phyloP scores from a whole-genome alignment of 768 basidiomycete species.

The Boletus fagicola region DNA sequence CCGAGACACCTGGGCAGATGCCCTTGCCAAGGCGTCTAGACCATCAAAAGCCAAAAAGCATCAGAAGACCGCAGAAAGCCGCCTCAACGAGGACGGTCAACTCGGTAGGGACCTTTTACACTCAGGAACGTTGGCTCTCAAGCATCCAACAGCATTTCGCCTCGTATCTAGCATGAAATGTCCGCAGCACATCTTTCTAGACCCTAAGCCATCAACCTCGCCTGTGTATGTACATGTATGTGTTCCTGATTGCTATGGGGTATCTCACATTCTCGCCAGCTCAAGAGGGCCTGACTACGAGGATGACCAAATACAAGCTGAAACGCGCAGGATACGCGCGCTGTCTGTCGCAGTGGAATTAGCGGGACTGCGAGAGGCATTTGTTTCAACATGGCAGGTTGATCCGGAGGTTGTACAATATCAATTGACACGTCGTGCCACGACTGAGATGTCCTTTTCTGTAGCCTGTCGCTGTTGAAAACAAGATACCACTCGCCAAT shows the following conservation, averaged over 20 bases:
- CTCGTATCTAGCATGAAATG: slow-evolving; percentile 40
- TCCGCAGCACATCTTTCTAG: slow-evolving; percentile 41
- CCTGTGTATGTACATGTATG: slow-evolving; percentile 41
- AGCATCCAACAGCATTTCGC: slow-evolving; percentile 41
- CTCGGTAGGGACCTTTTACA: background rate
- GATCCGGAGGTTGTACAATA: slow-evolving; percentile 18
- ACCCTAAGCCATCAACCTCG: slow-evolving; percentile 39
- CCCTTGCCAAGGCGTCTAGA: slow-evolving; percentile 1
- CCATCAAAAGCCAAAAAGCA: background rate
- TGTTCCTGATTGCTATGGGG: background rate
- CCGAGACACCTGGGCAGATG: slow-evolving; percentile 20
- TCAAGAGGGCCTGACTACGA: slow-evolving; percentile 50
- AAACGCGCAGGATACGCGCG: slow-evolving; percentile 40
- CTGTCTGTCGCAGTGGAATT: slow-evolving; percentile 41
- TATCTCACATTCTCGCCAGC: slow-evolving; percentile 28
- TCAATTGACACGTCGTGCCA: background rate
- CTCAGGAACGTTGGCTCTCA: background rate
- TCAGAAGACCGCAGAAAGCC: slow-evolving; percentile 4
- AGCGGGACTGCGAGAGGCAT: slow-evolving; percentile 22
- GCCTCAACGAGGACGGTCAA: background rate
- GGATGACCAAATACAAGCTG: slow-evolving; percentile 45
- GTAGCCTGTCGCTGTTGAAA: slow-evolving; percentile 10
- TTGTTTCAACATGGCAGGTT: slow-evolving; percentile 17
- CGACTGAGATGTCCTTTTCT: slow-evolving; percentile 1
- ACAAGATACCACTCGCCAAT: slow-evolving; percentile 10